Base-by-base conservation (phyloP, 225 moss, liverwort and hornwort genomes). In the Thuidium tamariscinum region DNA sequence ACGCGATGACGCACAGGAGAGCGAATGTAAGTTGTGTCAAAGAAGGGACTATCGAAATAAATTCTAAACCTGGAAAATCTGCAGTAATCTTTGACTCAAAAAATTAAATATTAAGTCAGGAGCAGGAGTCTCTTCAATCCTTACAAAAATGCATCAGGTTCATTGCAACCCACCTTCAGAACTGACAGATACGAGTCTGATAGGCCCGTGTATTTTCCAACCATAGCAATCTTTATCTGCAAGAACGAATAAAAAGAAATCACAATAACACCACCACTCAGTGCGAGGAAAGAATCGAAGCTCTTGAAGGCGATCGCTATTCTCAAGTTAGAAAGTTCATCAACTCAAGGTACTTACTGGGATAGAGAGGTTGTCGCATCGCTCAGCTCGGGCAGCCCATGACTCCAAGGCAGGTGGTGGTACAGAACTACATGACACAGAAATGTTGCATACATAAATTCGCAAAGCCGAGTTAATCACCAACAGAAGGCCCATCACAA, bases 181-280 rank as follows among this genome's bases (percentile, higher is more conserved):
- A 98, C 96, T 54, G 95, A 96, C 48, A 97, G 94, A 87, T 99
- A 99, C 37, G 95, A 97, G 84, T 99, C 97, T 78, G 95, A 92
- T 25, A 97, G 91, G 42, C 96, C 97, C 55, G 96, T 97, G 81
- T 99, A 99, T 91, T 99, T 99, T 32, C 98, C 98, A 66, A 99
- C 96, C 97, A 99, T 97, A 54, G 96, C 95, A 89, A 99, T 97
- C 88, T 90, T 96, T 36, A 98, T 94, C 95, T 98, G 94, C 85
- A 89, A 82, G 52, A 68, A 62, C 5, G 91, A 95, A 74, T 59
- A 82, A 48, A 65, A 75, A 34, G 51, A 68, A 61, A 51, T 54
- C 41, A n/a, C 71, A 61, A 15, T 62, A 78, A 79, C 22, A 75
- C 37, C 37, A 36, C 60, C 19, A 59, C 13, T 75, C 59, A 75